Percentiles rank a stretch among this genome's conserved stretches.
Conservation (phyloP, 2,329 filamentous ascomycete genomes). For the Neofusicoccum parvum region DNA sequence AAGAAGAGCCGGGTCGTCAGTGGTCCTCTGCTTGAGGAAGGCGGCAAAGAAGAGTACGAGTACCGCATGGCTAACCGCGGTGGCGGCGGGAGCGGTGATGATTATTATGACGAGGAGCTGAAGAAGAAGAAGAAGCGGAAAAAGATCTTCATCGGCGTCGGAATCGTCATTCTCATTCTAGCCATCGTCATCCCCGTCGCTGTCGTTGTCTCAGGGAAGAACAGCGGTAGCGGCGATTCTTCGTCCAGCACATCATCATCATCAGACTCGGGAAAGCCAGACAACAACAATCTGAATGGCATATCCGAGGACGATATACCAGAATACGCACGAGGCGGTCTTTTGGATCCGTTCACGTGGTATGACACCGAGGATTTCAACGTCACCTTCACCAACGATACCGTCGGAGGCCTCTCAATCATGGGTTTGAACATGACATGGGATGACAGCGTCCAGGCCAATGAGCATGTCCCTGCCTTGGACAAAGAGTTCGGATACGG, state of each 20-base stretch:
- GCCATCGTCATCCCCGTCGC: slow-evolving; percentile 52
- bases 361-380: slow-evolving; percentile 90
- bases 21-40: slow-evolving; percentile 50
- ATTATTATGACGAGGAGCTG: slow-evolving; percentile 43
- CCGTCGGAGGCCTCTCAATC: slow-evolving; percentile 81
- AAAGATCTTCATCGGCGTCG: slow-evolving; percentile 59
- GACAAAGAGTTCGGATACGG: slow-evolving; percentile 78
- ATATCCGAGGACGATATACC: slow-evolving; percentile 49
- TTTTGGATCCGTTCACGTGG: slow-evolving; percentile 90
- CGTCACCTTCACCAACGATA: slow-evolving; percentile 83
- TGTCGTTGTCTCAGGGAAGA: slow-evolving; percentile 47
- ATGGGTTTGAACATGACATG: slow-evolving; percentile 86
- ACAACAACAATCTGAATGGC: slow-evolving; percentile 49
- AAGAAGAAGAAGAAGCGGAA: slow-evolving; percentile 51
- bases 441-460: slow-evolving; percentile 80
- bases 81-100: slow-evolving; percentile 37
- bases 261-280: slow-evolving; percentile 33
- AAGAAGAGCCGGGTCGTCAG: slow-evolving; percentile 48
- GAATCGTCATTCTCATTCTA: slow-evolving; percentile 43
- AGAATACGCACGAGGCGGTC: slow-evolving; percentile 68
- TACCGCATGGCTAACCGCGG: slow-evolving; percentile 44
- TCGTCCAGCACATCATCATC: slow-evolving; percentile 29
- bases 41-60: slow-evolving; percentile 45
- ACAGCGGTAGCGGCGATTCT: slow-evolving; percentile 28
- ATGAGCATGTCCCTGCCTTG: slow-evolving; percentile 77